Evolutionary conservation across 371 early-diverging fungal species (phyloP).

Genomic region (Apophysomyces elegans): DNA sequence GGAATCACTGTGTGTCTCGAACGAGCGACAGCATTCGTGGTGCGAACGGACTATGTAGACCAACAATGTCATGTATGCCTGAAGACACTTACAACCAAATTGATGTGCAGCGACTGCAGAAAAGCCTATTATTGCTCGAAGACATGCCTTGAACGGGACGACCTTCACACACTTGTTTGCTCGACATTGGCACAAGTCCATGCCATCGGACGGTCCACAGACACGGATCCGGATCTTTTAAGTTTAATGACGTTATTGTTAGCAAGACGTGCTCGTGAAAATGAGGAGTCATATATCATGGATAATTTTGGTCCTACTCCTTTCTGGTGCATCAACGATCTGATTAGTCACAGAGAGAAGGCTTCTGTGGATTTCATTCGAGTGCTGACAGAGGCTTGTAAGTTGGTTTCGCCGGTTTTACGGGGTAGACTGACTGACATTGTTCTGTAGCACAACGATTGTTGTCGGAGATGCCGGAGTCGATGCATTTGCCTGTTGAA

Average conservation of each 20-base stretch:
- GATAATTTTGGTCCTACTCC: constrained; percentile 39
- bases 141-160: constrained; percentile 53
- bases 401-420: constrained; percentile 17
- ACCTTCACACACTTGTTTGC: constrained; percentile 58
- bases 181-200: constrained; percentile 45
- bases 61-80: constrained; percentile 68
- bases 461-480: constrained; percentile 51
- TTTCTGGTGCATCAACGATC: constrained; percentile 58
- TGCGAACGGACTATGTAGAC: constrained; percentile 57
- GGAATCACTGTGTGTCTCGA: constrained; percentile 62
- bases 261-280: constrained; percentile 43
- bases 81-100: constrained; percentile 38
- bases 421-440: constrained; percentile 1
- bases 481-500: constrained; percentile 43
- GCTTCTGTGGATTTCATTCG: constrained; percentile 56
- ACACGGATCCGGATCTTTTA: constrained; percentile 60
- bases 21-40: constrained; percentile 60
- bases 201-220: constrained; percentile 52
- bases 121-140: constrained; percentile 67
- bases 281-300: not conserved
- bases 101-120: constrained; percentile 58
- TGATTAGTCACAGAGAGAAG: constrained; percentile 61
- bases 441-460: constrained; percentile 36
- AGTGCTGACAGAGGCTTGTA: constrained; percentile 55
- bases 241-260: constrained; percentile 55